Evolutionary conservation across 2,329 filamentous ascomycete genomes (phyloP).

Genomic region (Sporothrix brasiliensis): DNA sequence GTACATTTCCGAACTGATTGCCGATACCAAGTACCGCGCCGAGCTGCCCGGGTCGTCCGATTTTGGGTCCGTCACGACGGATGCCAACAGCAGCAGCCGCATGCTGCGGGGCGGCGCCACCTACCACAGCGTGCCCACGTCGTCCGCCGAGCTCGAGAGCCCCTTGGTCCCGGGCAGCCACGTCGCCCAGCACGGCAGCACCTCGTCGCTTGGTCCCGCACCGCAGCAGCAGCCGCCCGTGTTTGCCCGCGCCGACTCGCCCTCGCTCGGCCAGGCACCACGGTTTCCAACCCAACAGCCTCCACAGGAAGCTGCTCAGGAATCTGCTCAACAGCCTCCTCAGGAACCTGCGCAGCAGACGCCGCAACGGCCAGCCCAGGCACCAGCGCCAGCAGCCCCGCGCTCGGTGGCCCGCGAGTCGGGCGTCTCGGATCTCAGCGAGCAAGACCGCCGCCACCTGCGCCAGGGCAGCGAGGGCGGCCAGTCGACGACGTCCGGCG

Average conservation of each 20-base stretch:
- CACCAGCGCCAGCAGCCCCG: conserved; percentile 22
- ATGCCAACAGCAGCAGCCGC: conserved; percentile 34
- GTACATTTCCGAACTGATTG: conserved; percentile 51
- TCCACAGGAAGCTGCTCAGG: not conserved
- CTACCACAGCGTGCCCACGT: not conserved
- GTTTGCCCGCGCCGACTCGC: conserved; percentile 33
- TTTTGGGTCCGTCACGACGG: conserved; percentile 38
- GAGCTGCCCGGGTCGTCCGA: conserved; percentile 51
- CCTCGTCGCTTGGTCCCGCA: conserved; percentile 37
- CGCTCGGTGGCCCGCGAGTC: conserved; percentile 41
- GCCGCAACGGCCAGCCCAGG: not conserved
- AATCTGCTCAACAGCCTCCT: not conserved
- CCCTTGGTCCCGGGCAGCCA: conserved; percentile 36
- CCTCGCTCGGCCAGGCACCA: conserved; percentile 31
- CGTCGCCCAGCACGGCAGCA: conserved; percentile 41
- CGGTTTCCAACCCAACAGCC: conserved; percentile 8
- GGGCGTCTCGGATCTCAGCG: conserved; percentile 49
- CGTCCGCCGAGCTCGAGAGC: conserved; percentile 40
- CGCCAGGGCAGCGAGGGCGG: conserved; percentile 50
- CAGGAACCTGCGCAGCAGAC: not conserved
- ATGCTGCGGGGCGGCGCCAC: conserved; percentile 21
- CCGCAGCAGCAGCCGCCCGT: conserved; percentile 17
- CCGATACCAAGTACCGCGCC: conserved; percentile 49
- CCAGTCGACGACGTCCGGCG: conserved; percentile 37
- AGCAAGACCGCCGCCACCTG: conserved; percentile 47